Evolutionary conservation across 805 yeast species (phyloP).

Genomic region (Suhomyces prunicola): DNA sequence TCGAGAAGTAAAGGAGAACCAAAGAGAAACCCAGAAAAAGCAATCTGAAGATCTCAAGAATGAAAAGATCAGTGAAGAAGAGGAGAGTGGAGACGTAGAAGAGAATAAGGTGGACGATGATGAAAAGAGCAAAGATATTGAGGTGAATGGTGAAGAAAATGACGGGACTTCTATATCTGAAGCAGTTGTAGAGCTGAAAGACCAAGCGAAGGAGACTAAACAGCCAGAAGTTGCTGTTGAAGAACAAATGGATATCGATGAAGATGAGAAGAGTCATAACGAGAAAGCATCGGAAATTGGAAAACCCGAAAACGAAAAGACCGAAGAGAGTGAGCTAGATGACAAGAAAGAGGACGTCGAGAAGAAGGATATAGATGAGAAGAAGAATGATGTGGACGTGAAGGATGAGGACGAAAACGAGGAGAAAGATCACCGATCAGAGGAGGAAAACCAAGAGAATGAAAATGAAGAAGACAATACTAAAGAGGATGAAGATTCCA

Average conservation of each 20-base stretch:
- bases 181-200: background rate
- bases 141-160: background rate
- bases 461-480: constrained; percentile 1
- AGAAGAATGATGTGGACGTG: background rate
- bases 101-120: background rate
- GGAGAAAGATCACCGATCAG: background rate
- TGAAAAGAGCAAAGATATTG: constrained; percentile 2
- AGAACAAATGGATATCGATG: background rate
- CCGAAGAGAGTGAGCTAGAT: background rate
- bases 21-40: constrained; percentile 4
- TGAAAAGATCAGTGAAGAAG: background rate
- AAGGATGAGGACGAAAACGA: background rate
- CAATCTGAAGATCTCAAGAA: constrained; percentile 1
- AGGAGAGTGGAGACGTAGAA: background rate
- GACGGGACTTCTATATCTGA: constrained; percentile 7
- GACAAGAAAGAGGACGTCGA: constrained; percentile 6
- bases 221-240: background rate
- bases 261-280: background rate
- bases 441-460: background rate
- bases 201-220: background rate
- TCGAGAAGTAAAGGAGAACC: background rate
- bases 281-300: background rate
- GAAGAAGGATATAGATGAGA: constrained; percentile 4
- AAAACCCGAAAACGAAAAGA: constrained; percentile 1
- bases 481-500: background rate